A percentile compares a stretch with the other conserved stretches of the same genome.
phyloP scores from a whole-genome alignment of 768 basidiomycete genomes.

The Pulveroboletus frians region DNA sequence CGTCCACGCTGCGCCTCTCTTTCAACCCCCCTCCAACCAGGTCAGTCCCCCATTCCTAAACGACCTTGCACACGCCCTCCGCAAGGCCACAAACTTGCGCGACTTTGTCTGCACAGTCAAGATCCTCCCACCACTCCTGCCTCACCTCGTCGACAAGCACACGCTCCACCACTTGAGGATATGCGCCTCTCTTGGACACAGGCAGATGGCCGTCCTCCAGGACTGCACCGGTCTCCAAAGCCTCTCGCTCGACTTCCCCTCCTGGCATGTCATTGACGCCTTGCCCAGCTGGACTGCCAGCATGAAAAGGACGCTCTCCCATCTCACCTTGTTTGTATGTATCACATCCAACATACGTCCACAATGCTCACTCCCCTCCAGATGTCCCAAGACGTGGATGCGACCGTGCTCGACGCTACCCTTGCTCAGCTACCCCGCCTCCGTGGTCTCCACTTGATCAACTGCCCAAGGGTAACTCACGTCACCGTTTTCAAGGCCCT shows the following conservation, averaged over 20 bases:
- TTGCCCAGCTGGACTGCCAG: conserved; percentile 52
- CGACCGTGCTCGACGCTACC: conserved; percentile 42
- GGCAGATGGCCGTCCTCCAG: conserved; percentile 43
- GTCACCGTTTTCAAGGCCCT: conserved; percentile 39
- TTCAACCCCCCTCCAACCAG: conserved; percentile 28
- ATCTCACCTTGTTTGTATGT: conserved; percentile 58
- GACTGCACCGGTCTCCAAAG: conserved; percentile 37
- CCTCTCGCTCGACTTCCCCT: conserved; percentile 54
- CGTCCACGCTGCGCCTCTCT: conserved; percentile 42
- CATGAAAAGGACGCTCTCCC: conserved; percentile 42
- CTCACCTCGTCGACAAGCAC: conserved; percentile 39
- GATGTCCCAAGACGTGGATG: conserved; percentile 55
- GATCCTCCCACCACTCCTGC: conserved; percentile 47
- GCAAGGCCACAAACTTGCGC: conserved; percentile 46
- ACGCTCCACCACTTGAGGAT: conserved; percentile 45
- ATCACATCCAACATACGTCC: neutral
- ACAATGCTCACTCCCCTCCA: conserved; percentile 22
- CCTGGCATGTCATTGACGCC: conserved; percentile 55
- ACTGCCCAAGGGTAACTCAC: conserved; percentile 57
- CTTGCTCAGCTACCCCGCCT: conserved; percentile 50
- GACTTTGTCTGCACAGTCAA: conserved; percentile 51
- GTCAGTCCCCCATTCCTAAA: conserved; percentile 45
- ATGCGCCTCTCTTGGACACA: conserved; percentile 47
- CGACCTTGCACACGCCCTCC: conserved; percentile 47
- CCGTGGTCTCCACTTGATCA: conserved; percentile 53